Base-by-base conservation (phyloP, 257 asterid species). In the Orobanche coerulescens region DNA sequence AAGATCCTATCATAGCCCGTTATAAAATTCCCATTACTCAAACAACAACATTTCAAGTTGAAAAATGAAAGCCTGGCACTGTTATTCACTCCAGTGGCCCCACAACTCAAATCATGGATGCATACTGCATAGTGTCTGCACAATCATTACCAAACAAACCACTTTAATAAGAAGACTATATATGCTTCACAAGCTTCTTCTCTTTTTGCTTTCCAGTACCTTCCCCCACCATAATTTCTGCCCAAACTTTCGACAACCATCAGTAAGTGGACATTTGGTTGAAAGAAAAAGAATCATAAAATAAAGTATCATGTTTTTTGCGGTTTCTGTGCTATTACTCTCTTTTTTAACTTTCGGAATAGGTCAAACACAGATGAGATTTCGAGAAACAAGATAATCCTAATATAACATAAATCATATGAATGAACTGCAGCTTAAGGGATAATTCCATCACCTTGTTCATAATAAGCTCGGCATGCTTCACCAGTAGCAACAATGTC, bases 391-490 rank as follows among this genome's bases (percentile, higher is more conserved):
- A 39, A 49, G 59, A 56, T 30, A 12, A 6, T n/a, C 14, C 34
- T 16, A 36, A 15, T 25, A 58, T 25, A 56, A 14, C 55, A 48
- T 23, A 18, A 25, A 58, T 30, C 50, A 16, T 30, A 60, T 20
- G 59, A 42, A 5, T 12, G 23, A 39, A 18, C 30, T 60, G 61
- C 8, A 54, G 37, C 4, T 61, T 34, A 57, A 52, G 16, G 40
- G 62, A 68, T 40, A 54, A 22, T 44, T 67, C 18, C 23, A 36
- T 67, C 77, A 93, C 99, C 99, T 89, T 93, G 80, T 72, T 79
- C 71, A 89, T 84, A 66, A 93, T 86, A 70, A 93, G 97, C 68
- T 87, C 99, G 1, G 92, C 87, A 77, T 85, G 95, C 94, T 83
- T 93, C 84, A 89, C 90, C 49, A 93, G 96, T 39, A 89, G 80